These are phyloP conservation scores for Phialophora tarda DNA, from an alignment of 2,329 filamentous ascomycete genomes.

Conservation along the genomic window DNA sequence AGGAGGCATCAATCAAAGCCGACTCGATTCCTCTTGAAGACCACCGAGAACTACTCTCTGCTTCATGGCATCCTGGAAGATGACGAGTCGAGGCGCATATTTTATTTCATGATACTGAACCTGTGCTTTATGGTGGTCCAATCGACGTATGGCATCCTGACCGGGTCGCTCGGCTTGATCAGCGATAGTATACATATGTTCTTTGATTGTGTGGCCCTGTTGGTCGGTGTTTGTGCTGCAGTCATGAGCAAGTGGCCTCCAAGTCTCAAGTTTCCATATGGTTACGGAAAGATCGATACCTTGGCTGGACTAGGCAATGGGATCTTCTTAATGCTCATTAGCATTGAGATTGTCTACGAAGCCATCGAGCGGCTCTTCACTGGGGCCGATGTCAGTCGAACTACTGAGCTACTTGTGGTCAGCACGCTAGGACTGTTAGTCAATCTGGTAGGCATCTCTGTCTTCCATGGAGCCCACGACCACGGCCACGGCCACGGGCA, in stretches of 20 bases:
- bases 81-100: slow-evolving; percentile 90
- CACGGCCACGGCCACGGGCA: slow-evolving; percentile 55
- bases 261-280: slow-evolving; percentile 86
- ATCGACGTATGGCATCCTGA: slow-evolving; percentile 90
- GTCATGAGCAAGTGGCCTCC: slow-evolving; percentile 98
- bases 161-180: slow-evolving; percentile 90
- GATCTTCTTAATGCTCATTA: slow-evolving; percentile 94
- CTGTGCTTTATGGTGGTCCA: slow-evolving; percentile 95
- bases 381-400: slow-evolving; percentile 79
- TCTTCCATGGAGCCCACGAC: slow-evolving; percentile 73
- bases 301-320: slow-evolving; percentile 96
- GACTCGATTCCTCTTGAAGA: slow-evolving; percentile 73
- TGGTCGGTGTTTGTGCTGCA: slow-evolving; percentile 86
- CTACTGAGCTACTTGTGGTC: slow-evolving; percentile 86
- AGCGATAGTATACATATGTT: slow-evolving; percentile 99
- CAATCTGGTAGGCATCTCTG: slow-evolving; percentile 88
- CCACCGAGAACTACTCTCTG: slow-evolving; percentile 74
- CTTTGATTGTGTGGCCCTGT: slow-evolving; percentile 92
- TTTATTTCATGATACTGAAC: slow-evolving; percentile 97
- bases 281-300: slow-evolving; percentile 88
- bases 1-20: slow-evolving; percentile 51
- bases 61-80: slow-evolving; percentile 85
- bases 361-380: slow-evolving; percentile 86
- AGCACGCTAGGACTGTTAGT: slow-evolving; percentile 85
- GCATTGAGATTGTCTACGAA: slow-evolving; percentile 94